These are phyloP conservation scores for Collybiopsis confluens DNA, from an alignment of 768 basidiomycete species.

Conservation along the genomic window DNA sequence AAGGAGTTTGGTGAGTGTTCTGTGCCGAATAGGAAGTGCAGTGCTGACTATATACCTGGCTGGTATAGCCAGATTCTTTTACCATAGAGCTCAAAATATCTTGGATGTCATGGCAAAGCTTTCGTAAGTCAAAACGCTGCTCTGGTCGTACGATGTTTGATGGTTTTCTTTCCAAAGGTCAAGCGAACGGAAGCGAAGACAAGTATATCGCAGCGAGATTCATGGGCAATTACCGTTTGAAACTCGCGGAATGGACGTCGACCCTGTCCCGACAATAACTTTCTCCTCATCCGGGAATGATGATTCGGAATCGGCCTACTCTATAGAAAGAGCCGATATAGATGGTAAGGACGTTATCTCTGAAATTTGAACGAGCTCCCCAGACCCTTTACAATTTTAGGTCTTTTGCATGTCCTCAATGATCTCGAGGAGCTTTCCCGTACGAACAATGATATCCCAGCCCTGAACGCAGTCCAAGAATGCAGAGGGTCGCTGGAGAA, in stretches of 20 bases:
- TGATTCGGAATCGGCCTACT: constrained; percentile 62
- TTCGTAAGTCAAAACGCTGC: constrained; percentile 47
- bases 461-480: constrained; percentile 56
- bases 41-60: not conserved
- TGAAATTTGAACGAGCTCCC: constrained; percentile 8
- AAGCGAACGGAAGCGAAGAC: constrained; percentile 76
- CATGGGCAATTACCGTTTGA: constrained; percentile 88
- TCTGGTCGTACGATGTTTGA: not conserved
- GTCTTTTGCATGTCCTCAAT: constrained; percentile 54
- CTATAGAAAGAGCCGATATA: constrained; percentile 68
- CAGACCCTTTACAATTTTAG: constrained; percentile 36
- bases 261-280: constrained; percentile 73
- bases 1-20: constrained; percentile 75
- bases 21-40: not conserved
- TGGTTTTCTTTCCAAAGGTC: constrained; percentile 38
- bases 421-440: constrained; percentile 59
- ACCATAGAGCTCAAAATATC: constrained; percentile 74
- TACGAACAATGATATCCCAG: constrained; percentile 38
- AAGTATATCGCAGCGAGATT: constrained; percentile 80
- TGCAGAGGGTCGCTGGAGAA: constrained; percentile 62
- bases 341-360: constrained; percentile 50
- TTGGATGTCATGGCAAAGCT: constrained; percentile 85
- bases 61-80: constrained; percentile 67
- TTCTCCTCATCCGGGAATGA: constrained; percentile 58
- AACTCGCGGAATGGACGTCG: constrained; percentile 67